A percentile compares a stretch with the other conserved stretches of the same genome.
Evolutionary conservation across 2,329 filamentous ascomycete species (phyloP).

Genomic region (Colletotrichum eleusines): DNA sequence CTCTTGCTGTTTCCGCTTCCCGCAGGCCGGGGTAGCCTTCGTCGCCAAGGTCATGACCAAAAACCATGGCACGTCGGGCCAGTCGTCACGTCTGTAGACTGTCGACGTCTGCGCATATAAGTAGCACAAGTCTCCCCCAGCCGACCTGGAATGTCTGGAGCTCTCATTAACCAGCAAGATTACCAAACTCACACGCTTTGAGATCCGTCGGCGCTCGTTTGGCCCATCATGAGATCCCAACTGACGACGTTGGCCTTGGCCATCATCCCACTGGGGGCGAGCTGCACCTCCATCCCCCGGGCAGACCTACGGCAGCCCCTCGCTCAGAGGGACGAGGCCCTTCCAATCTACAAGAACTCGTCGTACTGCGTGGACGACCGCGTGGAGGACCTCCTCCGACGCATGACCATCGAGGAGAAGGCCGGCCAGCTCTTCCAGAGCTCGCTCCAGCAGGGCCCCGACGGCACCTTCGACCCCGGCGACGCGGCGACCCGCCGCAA

Average conservation of each 20-base stretch:
- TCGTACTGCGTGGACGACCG: constrained; percentile 58
- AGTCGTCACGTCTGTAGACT: too few relatives aligned
- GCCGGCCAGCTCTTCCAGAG: constrained; percentile 62
- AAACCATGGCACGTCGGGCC: not conserved
- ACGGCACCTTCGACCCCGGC: constrained; percentile 41
- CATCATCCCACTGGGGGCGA: constrained; percentile 1
- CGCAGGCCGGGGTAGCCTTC: not conserved
- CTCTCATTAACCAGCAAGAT: too few relatives aligned
- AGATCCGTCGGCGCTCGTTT: too few relatives aligned
- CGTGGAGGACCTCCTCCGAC: constrained; percentile 58
- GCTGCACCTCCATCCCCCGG: not conserved
- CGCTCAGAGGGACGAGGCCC: not conserved
- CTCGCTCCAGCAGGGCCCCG: constrained; percentile 46
- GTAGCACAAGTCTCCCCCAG: not conserved
- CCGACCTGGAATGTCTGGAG: not conserved
- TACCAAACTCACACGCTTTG: too few relatives aligned
- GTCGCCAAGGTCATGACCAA: not conserved
- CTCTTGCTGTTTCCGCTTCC: not conserved
- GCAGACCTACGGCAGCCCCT: not conserved
- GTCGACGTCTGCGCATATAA: constrained; percentile 4
- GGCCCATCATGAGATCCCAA: constrained; percentile 18
- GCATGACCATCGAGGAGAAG: constrained; percentile 63
- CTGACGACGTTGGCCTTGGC: constrained; percentile 18
- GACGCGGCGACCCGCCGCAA: constrained; percentile 37
- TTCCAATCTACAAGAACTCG: constrained; percentile 47